These are phyloP conservation scores for Hebeloma cylindrosporum DNA, from an alignment of 768 basidiomycete species.

Conservation along the genomic window DNA sequence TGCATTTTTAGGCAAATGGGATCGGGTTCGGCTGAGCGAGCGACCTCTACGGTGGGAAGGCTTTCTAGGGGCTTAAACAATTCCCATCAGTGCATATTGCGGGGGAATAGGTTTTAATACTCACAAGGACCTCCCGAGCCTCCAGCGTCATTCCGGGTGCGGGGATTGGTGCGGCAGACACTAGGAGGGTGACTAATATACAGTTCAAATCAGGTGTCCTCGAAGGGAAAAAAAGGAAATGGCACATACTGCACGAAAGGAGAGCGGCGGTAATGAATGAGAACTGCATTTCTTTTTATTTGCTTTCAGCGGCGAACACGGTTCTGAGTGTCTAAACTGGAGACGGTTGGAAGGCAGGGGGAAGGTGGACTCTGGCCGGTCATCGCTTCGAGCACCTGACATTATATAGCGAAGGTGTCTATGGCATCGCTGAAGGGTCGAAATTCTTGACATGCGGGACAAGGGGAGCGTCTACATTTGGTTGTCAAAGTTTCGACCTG, in stretches of 20 bases:
- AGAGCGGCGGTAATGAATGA: conserved; percentile 15
- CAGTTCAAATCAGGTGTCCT: neutral
- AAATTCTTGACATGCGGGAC: neutral
- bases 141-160: conserved; percentile 10
- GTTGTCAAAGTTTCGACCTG: neutral
- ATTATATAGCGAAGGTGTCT: neutral
- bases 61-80: conserved; percentile 12
- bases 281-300: conserved; percentile 22
- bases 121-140: conserved; percentile 9
- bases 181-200: conserved; percentile 13
- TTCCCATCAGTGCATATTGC: neutral
- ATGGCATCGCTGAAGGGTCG: neutral
- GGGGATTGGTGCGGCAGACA: conserved; percentile 19
- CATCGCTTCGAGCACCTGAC: no score
- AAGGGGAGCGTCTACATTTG: conserved; percentile 5
- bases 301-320: neutral
- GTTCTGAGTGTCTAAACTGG: neutral
- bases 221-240: neutral
- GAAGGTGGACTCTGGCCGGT: conserved; percentile 1
- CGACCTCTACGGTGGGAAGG: conserved; percentile 9
- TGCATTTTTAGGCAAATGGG: conserved; percentile 14
- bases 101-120: neutral
- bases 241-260: conserved; percentile 18
- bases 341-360: conserved; percentile 8
- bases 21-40: conserved; percentile 14